phyloP scores from a whole-genome alignment of 2,329 filamentous ascomycete genomes.

The Aulographum hederae region DNA sequence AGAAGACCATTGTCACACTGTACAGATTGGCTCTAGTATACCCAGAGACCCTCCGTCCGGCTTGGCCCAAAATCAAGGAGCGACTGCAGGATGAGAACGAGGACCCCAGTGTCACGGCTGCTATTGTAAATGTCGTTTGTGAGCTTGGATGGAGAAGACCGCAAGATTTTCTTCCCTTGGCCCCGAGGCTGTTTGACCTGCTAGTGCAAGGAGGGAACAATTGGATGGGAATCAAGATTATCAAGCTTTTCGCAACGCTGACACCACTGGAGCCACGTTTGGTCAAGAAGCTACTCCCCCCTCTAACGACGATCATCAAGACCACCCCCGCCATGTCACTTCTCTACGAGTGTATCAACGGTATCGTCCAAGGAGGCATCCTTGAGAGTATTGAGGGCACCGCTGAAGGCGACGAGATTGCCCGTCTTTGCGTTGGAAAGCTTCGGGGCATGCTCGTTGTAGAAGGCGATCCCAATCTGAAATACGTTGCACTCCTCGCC shows the following conservation, averaged over 20 bases:
- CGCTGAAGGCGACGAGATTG: constrained; percentile 76
- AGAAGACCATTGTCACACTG: constrained; percentile 89
- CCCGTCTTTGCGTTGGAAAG: constrained; percentile 79
- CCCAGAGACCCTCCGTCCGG: constrained; percentile 76
- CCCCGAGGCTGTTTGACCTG: constrained; percentile 79
- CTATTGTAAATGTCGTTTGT: constrained; percentile 92
- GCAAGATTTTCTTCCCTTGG: constrained; percentile 81
- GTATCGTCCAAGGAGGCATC: constrained; percentile 92
- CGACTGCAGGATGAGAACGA: constrained; percentile 77
- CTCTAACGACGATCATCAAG: constrained; percentile 79
- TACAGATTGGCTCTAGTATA: constrained; percentile 93
- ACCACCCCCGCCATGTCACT: constrained; percentile 97
- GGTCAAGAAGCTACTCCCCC: constrained; percentile 77
- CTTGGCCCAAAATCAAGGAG: constrained; percentile 97
- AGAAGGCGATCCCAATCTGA: constrained; percentile 82
- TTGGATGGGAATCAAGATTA: constrained; percentile 99
- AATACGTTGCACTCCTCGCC: constrained; percentile 84
- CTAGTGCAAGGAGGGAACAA: constrained; percentile 88
- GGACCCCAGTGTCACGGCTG: constrained; percentile 82
- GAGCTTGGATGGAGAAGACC: constrained; percentile 89
- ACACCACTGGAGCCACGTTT: constrained; percentile 84
- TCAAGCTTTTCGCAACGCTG: constrained; percentile 91
- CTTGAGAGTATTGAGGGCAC: constrained; percentile 65
- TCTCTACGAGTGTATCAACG: constrained; percentile 94
- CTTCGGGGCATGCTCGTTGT: constrained; percentile 85